Conservation (phyloP, 2,329 filamentous ascomycete species). For the Cladosporium cucumerinum region DNA sequence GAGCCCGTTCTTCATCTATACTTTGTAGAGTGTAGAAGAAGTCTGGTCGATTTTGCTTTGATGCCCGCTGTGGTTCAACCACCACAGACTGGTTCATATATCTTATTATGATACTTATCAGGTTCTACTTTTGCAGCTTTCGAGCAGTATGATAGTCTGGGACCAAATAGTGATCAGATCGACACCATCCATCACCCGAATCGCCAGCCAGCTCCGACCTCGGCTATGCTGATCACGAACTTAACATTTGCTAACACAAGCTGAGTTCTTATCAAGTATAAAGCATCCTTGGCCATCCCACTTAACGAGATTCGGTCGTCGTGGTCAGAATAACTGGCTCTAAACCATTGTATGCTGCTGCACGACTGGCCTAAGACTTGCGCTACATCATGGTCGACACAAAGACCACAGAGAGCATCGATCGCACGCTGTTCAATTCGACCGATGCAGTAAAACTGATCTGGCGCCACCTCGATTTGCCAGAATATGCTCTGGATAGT, state of each 20-base stretch:
- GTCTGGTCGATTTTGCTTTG: not conserved
- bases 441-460: constrained; percentile 1
- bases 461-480: constrained; percentile 14
- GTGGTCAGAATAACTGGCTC: not conserved
- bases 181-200: not conserved
- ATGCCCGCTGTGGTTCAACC: not conserved
- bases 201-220: not conserved
- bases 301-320: not conserved
- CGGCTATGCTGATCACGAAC: not conserved
- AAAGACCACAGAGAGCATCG: not conserved
- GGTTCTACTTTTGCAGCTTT: not conserved
- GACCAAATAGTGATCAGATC: not conserved
- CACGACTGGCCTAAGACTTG: not conserved
- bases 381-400: not conserved
- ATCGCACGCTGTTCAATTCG: not conserved
- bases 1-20: constrained; percentile 53
- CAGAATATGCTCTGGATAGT: constrained; percentile 1
- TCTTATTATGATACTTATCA: not conserved
- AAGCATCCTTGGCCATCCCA: not conserved
- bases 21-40: constrained; percentile 38
- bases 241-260: not conserved
- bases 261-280: not conserved
- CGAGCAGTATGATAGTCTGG: not conserved
- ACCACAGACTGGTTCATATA: not conserved
- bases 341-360: not conserved